phyloP scores from a whole-genome alignment of 345 rosid species.

The Melaleuca quinquenervia region DNA sequence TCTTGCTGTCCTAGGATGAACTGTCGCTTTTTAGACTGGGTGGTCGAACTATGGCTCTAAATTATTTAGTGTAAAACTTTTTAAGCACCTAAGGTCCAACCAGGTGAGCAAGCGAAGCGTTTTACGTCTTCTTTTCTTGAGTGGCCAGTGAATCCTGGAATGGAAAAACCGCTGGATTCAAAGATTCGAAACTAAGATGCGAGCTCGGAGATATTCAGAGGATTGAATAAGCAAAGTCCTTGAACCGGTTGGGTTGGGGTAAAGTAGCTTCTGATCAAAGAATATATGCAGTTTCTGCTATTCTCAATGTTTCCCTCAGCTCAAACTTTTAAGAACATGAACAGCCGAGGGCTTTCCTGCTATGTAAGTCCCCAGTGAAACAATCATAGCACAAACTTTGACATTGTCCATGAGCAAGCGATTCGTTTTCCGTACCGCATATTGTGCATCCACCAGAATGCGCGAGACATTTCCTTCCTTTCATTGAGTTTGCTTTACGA shows the following conservation, averaged over 20 bases:
- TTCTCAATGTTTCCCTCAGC: background rate
- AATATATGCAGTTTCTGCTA: background rate
- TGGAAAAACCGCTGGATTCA: background rate
- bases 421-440: background rate
- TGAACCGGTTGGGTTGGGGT: background rate
- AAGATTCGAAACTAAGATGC: background rate
- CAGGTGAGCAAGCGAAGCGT: background rate
- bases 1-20: background rate
- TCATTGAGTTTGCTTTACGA: background rate
- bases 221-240: background rate
- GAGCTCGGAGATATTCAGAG: background rate
- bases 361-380: background rate
- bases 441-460: background rate
- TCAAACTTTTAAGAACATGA: background rate
- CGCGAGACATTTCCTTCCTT: background rate
- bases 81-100: background rate
- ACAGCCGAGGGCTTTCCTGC: background rate
- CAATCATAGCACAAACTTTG: background rate
- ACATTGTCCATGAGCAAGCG: fast-evolving
- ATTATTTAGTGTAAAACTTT: background rate
- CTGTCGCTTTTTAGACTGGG: background rate
- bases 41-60: background rate
- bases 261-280: background rate
- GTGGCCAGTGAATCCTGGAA: background rate
- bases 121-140: background rate